Percentiles rank a stretch among this genome's conserved stretches.
phyloP scores from a whole-genome alignment of 176 grass and related monocot species.

The Zea mays region Zm-B73-REFERENCE-NAM-5.0 NC_050102.1:149545001-149545500 shows the following conservation, averaged over 20 bases:
- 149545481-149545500: background rate
- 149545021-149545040: constrained; percentile 40
- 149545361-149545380: no score
- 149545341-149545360: no score
- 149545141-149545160: constrained; percentile 27
- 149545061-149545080: constrained; percentile 8
- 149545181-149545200: background rate
- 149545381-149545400: no score
- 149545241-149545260: background rate
- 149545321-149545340: no score
- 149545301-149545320: no score
- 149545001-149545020: constrained; percentile 22
- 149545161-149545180: constrained; percentile 20
- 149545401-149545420: no score
- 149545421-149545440: background rate
- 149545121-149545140: constrained; percentile 11
- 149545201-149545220: constrained; percentile 14
- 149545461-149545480: background rate
- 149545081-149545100: constrained; percentile 32
- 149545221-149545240: constrained; percentile 18
- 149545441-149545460: background rate
- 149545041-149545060: constrained; percentile 13
- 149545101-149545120: constrained; percentile 27
- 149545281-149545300: constrained; percentile 11
- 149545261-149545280: background rate